A percentile compares a stretch with the other conserved stretches of the same genome.
phyloP scores from a whole-genome alignment of 805 yeast genomes.

The Kazachstania africana region DNA sequence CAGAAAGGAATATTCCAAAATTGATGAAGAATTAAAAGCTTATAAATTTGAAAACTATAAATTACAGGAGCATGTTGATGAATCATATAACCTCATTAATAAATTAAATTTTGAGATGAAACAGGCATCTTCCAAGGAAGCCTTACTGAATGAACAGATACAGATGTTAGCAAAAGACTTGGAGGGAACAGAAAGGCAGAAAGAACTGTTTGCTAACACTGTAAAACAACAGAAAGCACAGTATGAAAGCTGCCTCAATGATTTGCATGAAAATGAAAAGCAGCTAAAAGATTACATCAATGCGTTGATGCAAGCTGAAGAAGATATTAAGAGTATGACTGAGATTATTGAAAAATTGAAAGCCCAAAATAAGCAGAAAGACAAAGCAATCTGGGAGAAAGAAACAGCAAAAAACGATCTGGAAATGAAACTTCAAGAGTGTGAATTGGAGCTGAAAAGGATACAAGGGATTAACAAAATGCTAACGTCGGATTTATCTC shows the following conservation, averaged over 20 bases:
- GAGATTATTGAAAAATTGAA: conserved; percentile 41
- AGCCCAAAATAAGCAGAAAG: conserved; percentile 38
- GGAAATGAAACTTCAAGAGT: conserved; percentile 46
- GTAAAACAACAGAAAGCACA: conserved; percentile 55
- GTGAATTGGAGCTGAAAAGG: conserved; percentile 40
- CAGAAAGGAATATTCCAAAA: conserved; percentile 19
- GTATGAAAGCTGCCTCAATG: conserved; percentile 61
- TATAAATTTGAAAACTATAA: conserved; percentile 30
- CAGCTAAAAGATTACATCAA: conserved; percentile 44
- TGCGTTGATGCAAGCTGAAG: conserved; percentile 35
- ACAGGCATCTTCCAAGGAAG: conserved; percentile 30
- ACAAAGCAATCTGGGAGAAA: conserved; percentile 44
- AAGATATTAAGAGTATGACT: conserved; percentile 45
- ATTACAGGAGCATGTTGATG: conserved; percentile 38
- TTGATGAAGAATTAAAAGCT: conserved; percentile 23
- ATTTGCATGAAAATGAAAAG: conserved; percentile 69
- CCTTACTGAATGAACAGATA: conserved; percentile 28
- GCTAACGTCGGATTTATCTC: conserved; percentile 44
- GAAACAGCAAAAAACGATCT: conserved; percentile 37
- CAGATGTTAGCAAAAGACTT: conserved; percentile 42
- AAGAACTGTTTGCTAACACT: conserved; percentile 40
- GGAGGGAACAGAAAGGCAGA: conserved; percentile 45
- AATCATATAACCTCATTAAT: conserved; percentile 33
- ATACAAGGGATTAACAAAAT: conserved; percentile 36
- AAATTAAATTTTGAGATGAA: conserved; percentile 32